Evolutionary conservation across 371 early-diverging fungal genomes (phyloP).

Genomic region (Dichotomocladium elegans): DNA sequence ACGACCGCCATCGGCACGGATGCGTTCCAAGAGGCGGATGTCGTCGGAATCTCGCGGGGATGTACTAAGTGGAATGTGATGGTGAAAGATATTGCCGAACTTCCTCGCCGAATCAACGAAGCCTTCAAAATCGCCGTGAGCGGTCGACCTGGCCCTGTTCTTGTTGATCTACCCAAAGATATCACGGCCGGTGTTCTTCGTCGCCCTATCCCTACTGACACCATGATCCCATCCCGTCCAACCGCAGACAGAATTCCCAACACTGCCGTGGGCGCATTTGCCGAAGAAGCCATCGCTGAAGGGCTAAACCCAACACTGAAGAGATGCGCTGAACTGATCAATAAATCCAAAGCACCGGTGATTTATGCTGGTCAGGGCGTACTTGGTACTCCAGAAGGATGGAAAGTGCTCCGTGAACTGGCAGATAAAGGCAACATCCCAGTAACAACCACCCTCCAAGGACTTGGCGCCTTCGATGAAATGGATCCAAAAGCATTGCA

Average conservation of each 20-base stretch:
- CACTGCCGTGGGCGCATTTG: conserved; percentile 41
- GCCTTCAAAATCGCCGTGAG: conserved; percentile 94
- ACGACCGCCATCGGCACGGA: conserved; percentile 92
- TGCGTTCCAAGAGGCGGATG: conserved; percentile 97
- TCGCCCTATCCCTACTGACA: conserved; percentile 77
- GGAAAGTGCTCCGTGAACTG: conserved; percentile 71
- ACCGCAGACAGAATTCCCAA: conserved; percentile 48
- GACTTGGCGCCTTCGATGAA: conserved; percentile 93
- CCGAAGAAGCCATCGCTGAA: conserved; percentile 41
- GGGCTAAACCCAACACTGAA: conserved; percentile 48
- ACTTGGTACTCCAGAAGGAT: conserved; percentile 78
- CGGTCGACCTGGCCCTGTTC: conserved; percentile 96
- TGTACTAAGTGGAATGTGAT: conserved; percentile 98
- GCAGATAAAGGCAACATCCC: conserved; percentile 88
- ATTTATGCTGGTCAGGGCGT: conserved; percentile 96
- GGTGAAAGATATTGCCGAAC: conserved; percentile 93
- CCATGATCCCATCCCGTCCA: conserved; percentile 64
- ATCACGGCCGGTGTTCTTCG: conserved; percentile 88
- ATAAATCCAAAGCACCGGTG: conserved; percentile 86
- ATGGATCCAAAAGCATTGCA: conserved; percentile 85
- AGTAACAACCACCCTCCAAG: conserved; percentile 92
- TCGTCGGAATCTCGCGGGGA: conserved; percentile 91
- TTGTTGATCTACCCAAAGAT: conserved; percentile 97
- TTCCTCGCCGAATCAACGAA: conserved; percentile 95
- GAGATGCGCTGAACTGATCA: conserved; percentile 80